Conservation (phyloP, 2,329 filamentous ascomycete genomes). For the Fusarium stilboides region DNA sequence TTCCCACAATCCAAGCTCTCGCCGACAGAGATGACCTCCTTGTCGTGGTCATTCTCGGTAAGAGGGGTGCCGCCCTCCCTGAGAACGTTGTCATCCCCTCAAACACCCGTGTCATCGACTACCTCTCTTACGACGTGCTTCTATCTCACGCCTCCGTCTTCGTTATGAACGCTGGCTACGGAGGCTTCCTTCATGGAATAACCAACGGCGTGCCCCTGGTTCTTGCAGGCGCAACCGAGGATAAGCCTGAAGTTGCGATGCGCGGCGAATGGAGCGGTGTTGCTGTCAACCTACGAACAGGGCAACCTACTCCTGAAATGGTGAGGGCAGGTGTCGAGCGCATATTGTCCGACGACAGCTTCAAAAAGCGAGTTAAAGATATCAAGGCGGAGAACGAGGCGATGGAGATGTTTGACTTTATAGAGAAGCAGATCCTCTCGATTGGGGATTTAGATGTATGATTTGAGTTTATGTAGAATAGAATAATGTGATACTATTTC, state of each 20-base stretch:
- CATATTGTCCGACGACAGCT: constrained; percentile 51
- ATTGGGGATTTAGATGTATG: constrained; percentile 9
- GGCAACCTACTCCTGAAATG: constrained; percentile 50
- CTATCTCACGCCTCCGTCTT: constrained; percentile 62
- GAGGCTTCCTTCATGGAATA: constrained; percentile 62
- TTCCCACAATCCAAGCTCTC: constrained; percentile 62
- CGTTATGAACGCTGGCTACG: constrained; percentile 65
- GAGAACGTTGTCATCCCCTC: constrained; percentile 52
- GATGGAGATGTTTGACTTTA: constrained; percentile 45
- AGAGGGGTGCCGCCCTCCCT: constrained; percentile 45
- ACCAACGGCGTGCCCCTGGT: constrained; percentile 64
- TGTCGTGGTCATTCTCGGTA: constrained; percentile 53
- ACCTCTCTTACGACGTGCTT: constrained; percentile 64
- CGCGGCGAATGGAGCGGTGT: constrained; percentile 61
- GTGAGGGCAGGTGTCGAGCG: constrained; percentile 52
- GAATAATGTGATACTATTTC: not conserved
- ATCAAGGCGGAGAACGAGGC: constrained; percentile 55
- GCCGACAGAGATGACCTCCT: constrained; percentile 57
- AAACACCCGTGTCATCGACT: constrained; percentile 63
- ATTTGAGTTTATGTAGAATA: not conserved
- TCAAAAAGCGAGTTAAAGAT: constrained; percentile 51
- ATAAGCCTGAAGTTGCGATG: constrained; percentile 60
- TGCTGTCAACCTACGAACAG: constrained; percentile 61
- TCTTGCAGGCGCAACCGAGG: constrained; percentile 59
- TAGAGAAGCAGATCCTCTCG: constrained; percentile 45